A percentile compares a stretch with the other conserved stretches of the same genome.
These are phyloP conservation scores for Chaetomiaceae sp. DNA, from an alignment of 2,329 filamentous ascomycete species.

Conservation along the genomic window DNA sequence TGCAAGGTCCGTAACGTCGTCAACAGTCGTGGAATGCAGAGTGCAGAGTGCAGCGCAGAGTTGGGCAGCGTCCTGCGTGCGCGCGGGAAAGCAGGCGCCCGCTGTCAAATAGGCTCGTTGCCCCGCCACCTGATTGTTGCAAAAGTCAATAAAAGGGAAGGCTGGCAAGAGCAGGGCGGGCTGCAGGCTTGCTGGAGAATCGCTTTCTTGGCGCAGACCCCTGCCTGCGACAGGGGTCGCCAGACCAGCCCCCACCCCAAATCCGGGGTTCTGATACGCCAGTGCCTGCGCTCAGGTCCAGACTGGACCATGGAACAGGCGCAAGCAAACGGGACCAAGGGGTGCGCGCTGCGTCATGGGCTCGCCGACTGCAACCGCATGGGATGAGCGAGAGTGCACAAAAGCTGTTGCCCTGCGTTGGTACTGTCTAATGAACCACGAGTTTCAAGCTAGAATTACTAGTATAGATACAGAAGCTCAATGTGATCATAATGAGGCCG, in stretches of 20 bases:
- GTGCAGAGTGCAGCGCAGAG: slow-evolving; percentile 4
- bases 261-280: background rate
- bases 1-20: background rate
- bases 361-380: background rate
- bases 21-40: background rate
- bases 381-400: too few relatives aligned
- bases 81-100: slow-evolving; percentile 12
- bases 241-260: slow-evolving; percentile 10
- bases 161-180: slow-evolving; percentile 17
- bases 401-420: too few relatives aligned
- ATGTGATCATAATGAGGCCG: background rate
- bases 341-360: slow-evolving; percentile 4
- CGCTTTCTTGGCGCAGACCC: slow-evolving; percentile 8
- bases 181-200: background rate
- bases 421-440: too few relatives aligned
- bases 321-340: background rate
- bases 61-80: slow-evolving; percentile 6
- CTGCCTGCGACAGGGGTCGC: slow-evolving; percentile 9
- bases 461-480: too few relatives aligned
- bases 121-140: slow-evolving; percentile 28
- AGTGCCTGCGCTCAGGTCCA: background rate
- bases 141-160: slow-evolving; percentile 30
- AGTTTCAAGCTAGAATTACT: too few relatives aligned
- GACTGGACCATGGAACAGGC: background rate
- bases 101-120: slow-evolving; percentile 28